Evolutionary conservation across 1,284 basidiomycete genomes (phyloP).

Genomic region (Lentinula novae-zelandiae): DNA sequence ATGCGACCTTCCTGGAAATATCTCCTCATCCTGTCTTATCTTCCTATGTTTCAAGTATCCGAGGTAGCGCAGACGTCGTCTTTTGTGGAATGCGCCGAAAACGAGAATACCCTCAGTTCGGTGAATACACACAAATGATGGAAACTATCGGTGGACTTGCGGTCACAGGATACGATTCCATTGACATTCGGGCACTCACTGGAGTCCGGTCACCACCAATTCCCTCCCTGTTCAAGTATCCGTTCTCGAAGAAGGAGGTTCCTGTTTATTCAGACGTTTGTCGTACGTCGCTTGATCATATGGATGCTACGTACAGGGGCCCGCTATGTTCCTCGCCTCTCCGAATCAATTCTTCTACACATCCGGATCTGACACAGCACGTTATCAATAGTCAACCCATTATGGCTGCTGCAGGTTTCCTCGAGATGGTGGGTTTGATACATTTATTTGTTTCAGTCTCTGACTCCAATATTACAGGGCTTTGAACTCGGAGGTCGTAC

Average conservation of each 20-base stretch:
- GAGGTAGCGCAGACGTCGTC: conserved; percentile 10
- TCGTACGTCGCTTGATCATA: conserved; percentile 8
- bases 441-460: not conserved
- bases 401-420: conserved; percentile 33
- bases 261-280: conserved; percentile 12
- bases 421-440: conserved; percentile 28
- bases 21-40: conserved; percentile 30
- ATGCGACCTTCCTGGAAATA: conserved; percentile 25
- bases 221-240: conserved; percentile 15
- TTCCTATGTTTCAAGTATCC: conserved; percentile 23
- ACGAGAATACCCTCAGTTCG: conserved; percentile 1
- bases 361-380: conserved; percentile 31
- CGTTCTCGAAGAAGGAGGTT: conserved; percentile 15
- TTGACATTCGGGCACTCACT: conserved; percentile 16
- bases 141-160: conserved; percentile 20
- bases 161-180: conserved; percentile 16
- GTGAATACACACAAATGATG: conserved; percentile 18
- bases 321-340: conserved; percentile 28
- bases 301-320: conserved; percentile 16
- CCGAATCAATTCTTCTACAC: conserved; percentile 26
- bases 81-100: conserved; percentile 13
- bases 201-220: not conserved
- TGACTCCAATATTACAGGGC: not conserved
- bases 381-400: conserved; percentile 33
- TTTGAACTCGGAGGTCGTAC: conserved; percentile 2